phyloP scores from a whole-genome alignment of 2,329 filamentous ascomycete species.

The Aspergillus sp. region DNA sequence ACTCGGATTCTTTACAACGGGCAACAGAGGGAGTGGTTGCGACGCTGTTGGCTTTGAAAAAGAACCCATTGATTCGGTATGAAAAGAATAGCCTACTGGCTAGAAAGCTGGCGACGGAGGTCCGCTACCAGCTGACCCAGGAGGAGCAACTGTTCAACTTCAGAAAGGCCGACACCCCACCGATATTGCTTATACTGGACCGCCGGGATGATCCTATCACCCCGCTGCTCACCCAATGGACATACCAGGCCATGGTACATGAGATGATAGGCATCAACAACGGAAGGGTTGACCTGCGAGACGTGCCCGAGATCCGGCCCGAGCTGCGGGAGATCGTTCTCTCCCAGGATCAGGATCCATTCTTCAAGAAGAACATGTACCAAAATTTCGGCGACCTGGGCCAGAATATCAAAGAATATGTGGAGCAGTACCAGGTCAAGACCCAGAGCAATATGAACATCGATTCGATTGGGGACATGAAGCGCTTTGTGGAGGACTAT shows the following conservation, averaged over 20 bases:
- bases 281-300: slow-evolving; percentile 79
- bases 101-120: slow-evolving; percentile 86
- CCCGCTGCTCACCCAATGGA: slow-evolving; percentile 92
- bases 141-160: slow-evolving; percentile 97
- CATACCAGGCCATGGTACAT: slow-evolving; percentile 99
- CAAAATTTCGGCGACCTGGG: slow-evolving; percentile 94
- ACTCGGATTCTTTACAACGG: slow-evolving; percentile 75
- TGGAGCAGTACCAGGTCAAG: slow-evolving; percentile 94
- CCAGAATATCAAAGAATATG: slow-evolving; percentile 96
- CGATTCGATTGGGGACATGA: slow-evolving; percentile 97
- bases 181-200: slow-evolving; percentile 83
- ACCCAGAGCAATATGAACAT: slow-evolving; percentile 95
- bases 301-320: slow-evolving; percentile 72
- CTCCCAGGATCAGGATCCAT: slow-evolving; percentile 93
- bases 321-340: slow-evolving; percentile 91
- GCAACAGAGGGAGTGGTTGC: slow-evolving; percentile 81
- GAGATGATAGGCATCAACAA: slow-evolving; percentile 90
- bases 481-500: slow-evolving; percentile 97
- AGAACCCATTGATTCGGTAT: slow-evolving; percentile 90
- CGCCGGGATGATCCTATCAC: slow-evolving; percentile 91
- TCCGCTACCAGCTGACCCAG: slow-evolving; percentile 86
- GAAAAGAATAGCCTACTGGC: slow-evolving; percentile 82
- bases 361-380: slow-evolving; percentile 99
- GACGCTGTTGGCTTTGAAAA: slow-evolving; percentile 79
- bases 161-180: slow-evolving; percentile 84